phyloP scores from a whole-genome alignment of 1,284 basidiomycete species.

The Trichosporon sp. region DNA sequence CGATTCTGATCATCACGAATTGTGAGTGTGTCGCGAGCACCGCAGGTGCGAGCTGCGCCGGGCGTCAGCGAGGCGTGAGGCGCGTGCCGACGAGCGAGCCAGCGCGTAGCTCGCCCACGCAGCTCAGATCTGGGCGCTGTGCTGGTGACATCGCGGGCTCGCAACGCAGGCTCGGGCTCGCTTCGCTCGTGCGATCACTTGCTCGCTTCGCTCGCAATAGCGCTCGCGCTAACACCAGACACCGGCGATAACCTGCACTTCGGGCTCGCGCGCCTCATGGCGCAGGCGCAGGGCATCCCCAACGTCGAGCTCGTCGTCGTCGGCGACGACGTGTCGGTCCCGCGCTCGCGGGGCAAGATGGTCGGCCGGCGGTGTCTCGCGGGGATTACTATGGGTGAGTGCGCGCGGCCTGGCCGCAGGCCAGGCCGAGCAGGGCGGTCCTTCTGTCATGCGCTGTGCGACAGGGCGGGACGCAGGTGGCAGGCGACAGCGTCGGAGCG shows the following conservation, averaged over 20 bases:
- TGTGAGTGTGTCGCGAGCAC: slow-evolving; percentile 29
- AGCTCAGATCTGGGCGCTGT: too few species aligned
- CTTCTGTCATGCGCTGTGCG: too few species aligned
- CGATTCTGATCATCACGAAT: slow-evolving; percentile 51
- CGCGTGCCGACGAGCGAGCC: neutral
- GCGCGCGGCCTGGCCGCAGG: too few species aligned
- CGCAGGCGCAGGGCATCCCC: slow-evolving; percentile 36
- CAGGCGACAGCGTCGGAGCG: too few species aligned
- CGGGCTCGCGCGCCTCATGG: slow-evolving; percentile 39
- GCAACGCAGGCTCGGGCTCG: too few species aligned
- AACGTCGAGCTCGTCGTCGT: slow-evolving; percentile 53
- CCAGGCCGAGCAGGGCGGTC: too few species aligned
- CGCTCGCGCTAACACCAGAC: slow-evolving; percentile 24
- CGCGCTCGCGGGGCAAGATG: slow-evolving; percentile 50
- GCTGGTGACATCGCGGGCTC: too few species aligned
- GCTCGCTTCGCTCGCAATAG: neutral
- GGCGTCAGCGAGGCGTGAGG: slow-evolving; percentile 18
- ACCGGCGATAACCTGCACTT: slow-evolving; percentile 54
- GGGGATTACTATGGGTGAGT: slow-evolving; percentile 48
- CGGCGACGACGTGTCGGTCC: slow-evolving; percentile 53
- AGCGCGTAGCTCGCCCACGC: neutral
- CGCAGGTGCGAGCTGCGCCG: slow-evolving; percentile 11
- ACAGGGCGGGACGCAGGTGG: too few species aligned
- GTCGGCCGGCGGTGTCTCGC: slow-evolving; percentile 53
- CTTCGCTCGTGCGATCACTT: too few species aligned